Evolutionary conservation across 2,329 filamentous ascomycete genomes (phyloP).

Genomic region (Fusarium torreyae): DNA sequence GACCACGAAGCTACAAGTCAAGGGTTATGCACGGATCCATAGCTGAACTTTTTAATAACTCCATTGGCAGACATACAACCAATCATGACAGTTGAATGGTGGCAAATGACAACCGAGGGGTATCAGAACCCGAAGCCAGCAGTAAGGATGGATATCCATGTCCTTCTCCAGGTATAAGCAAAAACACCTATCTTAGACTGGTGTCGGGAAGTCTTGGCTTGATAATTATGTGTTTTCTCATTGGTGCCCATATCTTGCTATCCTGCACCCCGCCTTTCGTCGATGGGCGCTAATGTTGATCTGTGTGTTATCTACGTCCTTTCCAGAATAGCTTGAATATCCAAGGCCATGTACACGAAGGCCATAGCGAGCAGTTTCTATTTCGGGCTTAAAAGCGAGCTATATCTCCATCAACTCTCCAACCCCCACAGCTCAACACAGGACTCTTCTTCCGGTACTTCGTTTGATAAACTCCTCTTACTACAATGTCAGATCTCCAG

Average conservation of each 20-base stretch:
- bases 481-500: neutral
- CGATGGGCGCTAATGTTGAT: neutral
- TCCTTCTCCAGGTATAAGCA: neutral
- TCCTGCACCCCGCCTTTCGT: neutral
- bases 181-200: neutral
- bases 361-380: neutral
- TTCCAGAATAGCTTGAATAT: conserved; percentile 5
- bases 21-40: no score
- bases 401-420: neutral
- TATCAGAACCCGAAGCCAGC: no score
- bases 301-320: neutral
- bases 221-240: neutral
- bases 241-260: conserved; percentile 8
- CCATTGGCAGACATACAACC: no score
- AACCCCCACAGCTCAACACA: no score
- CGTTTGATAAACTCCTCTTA: no score
- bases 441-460: no score
- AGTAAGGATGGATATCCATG: neutral
- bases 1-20: neutral
- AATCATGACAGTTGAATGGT: no score
- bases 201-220: neutral
- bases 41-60: no score
- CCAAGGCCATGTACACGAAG: neutral
- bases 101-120: no score
- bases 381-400: neutral